These are phyloP conservation scores for Colletotrichum simmondsii DNA, from an alignment of 2,329 filamentous ascomycete genomes.

Conservation along the genomic window DNA sequence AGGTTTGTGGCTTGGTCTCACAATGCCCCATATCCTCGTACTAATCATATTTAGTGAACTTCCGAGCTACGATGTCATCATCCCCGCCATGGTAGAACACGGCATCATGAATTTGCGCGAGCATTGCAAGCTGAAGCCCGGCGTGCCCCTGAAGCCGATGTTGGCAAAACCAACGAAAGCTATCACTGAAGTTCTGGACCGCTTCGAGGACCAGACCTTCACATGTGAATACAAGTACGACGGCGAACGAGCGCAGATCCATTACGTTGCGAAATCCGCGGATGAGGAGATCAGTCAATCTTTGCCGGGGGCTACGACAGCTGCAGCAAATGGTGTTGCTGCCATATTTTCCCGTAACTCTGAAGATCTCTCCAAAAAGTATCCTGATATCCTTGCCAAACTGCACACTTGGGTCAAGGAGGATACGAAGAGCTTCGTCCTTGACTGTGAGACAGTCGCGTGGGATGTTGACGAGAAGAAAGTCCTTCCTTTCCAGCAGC, in stretches of 20 bases:
- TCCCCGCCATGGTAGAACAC: constrained; percentile 87
- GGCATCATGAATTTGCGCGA: constrained; percentile 86
- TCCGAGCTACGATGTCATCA: constrained; percentile 93
- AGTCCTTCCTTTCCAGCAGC: constrained; percentile 94
- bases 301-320: constrained; percentile 69
- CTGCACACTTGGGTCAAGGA: constrained; percentile 89
- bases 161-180: constrained; percentile 98
- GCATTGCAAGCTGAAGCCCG: constrained; percentile 90
- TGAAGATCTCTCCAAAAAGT: constrained; percentile 96
- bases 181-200: constrained; percentile 95
- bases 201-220: constrained; percentile 94
- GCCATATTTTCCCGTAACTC: constrained; percentile 98
- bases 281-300: constrained; percentile 74
- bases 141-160: constrained; percentile 97
- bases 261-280: constrained; percentile 89
- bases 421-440: constrained; percentile 91
- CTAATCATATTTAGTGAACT: constrained; percentile 76
- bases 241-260: constrained; percentile 97
- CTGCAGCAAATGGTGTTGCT: constrained; percentile 78
- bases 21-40: not conserved
- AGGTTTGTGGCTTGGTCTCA: constrained; percentile 61
- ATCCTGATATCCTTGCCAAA: constrained; percentile 92
- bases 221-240: constrained; percentile 99
- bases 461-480: constrained; percentile 98
- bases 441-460: constrained; percentile 98